Percentiles rank a stretch among this genome's conserved stretches.
Evolutionary conservation across 257 asterid genomes (phyloP).

Genomic region (Nicotiana paniculata): DNA sequence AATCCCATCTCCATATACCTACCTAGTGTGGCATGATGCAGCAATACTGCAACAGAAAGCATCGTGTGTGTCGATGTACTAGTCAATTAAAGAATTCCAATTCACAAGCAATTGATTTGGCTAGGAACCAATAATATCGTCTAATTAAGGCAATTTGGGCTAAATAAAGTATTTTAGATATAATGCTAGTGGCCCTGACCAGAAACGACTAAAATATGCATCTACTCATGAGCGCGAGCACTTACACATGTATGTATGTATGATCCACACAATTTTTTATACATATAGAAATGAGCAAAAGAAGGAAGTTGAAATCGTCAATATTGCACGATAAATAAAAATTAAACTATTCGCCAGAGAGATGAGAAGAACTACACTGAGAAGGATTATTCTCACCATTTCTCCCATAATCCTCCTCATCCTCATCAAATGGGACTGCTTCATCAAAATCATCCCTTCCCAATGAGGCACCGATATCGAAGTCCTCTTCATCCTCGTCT

Average conservation of each 20-base stretch:
- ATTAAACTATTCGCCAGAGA: background rate
- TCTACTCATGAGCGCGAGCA: too few relatives aligned
- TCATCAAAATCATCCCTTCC: constrained; percentile 88
- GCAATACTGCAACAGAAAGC: background rate
- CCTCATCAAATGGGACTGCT: constrained; percentile 57
- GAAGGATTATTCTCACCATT: constrained; percentile 39
- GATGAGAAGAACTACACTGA: background rate
- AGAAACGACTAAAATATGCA: too few relatives aligned
- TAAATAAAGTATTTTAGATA: background rate
- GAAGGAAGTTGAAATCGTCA: background rate
- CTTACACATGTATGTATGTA: background rate
- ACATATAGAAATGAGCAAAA: background rate
- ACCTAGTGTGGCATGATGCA: background rate
- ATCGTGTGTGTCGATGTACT: background rate
- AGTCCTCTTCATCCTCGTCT: constrained; percentile 90
- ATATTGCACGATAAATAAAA: background rate
- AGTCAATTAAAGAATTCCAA: background rate
- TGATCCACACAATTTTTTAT: background rate
- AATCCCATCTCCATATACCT: background rate
- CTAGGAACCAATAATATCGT: background rate
- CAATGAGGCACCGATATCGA: constrained; percentile 34
- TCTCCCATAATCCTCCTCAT: constrained; percentile 35
- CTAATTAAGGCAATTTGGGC: background rate
- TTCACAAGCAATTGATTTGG: background rate
- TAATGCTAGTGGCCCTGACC: background rate